A percentile compares a stretch with the other conserved stretches of the same genome.
phyloP scores from a whole-genome alignment of 2,329 filamentous ascomycete genomes.

The Fusarium napiforme region DNA sequence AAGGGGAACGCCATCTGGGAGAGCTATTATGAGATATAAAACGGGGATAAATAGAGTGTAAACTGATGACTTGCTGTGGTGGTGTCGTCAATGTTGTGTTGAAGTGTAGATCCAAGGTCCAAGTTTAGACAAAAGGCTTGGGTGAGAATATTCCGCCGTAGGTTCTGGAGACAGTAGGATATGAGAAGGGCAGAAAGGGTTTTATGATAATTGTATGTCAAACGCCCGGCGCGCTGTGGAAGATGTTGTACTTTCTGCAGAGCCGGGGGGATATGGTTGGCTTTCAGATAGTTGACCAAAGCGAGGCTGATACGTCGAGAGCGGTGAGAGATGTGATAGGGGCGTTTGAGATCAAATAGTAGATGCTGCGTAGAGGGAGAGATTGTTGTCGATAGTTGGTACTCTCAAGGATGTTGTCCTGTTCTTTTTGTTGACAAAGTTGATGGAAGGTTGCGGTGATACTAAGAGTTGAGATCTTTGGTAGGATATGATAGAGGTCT shows the following conservation, averaged over 20 bases:
- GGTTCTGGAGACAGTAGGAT: neutral
- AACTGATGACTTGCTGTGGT: neutral
- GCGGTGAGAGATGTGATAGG: neutral
- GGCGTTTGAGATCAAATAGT: neutral
- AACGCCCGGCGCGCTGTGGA: neutral
- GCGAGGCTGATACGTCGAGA: neutral
- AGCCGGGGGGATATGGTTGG: neutral
- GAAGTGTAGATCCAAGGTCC: neutral
- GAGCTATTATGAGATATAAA: neutral
- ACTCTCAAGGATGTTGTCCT: neutral
- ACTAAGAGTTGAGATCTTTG: fast-evolving
- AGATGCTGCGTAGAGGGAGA: neutral
- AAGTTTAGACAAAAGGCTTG: fast-evolving
- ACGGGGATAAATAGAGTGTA: neutral
- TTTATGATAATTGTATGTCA: neutral
- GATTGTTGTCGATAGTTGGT: neutral
- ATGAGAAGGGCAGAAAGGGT: neutral
- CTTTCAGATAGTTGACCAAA: neutral
- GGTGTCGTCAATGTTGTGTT: no score
- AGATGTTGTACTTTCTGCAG: neutral
- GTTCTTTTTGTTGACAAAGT: fast-evolving
- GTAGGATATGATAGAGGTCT: no score
- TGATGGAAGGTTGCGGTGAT: neutral
- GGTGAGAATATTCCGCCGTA: neutral
- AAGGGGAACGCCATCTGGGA: neutral